A percentile compares a stretch with the other conserved stretches of the same genome.
phyloP scores from a whole-genome alignment of 164 flowering plant species.

The Tetracentron sinense region DNA sequence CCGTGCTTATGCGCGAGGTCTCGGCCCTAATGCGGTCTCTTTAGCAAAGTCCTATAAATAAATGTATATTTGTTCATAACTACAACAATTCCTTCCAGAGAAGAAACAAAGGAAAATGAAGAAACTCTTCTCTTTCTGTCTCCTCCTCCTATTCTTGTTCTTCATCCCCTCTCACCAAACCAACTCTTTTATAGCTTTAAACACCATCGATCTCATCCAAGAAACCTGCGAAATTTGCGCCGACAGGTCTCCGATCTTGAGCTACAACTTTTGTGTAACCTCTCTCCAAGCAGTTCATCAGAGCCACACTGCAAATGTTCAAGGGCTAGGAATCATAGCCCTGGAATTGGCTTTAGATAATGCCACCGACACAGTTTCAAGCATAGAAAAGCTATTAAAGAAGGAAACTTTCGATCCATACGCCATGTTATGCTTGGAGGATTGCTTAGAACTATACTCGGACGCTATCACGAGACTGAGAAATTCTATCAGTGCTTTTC shows the following conservation, averaged over 20 bases:
- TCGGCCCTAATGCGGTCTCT: too few species aligned
- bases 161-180: conserved; percentile 5
- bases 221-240: conserved; percentile 34
- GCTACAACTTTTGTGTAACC: conserved; percentile 25
- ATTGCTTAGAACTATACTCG: conserved; percentile 37
- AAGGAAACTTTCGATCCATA: conserved; percentile 6
- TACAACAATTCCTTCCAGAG: too few species aligned
- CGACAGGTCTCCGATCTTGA: conserved; percentile 7
- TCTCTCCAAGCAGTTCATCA: conserved; percentile 24
- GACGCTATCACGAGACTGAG: conserved; percentile 19
- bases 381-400: conserved; percentile 16
- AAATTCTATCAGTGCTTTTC: conserved; percentile 21
- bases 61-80: too few species aligned
- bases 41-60: too few species aligned
- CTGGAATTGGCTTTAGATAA: conserved; percentile 35
- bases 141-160: conserved; percentile 7
- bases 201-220: conserved; percentile 18
- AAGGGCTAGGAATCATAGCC: conserved; percentile 33
- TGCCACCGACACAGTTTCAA: conserved; percentile 26
- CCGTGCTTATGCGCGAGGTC: too few species aligned
- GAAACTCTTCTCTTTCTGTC: not conserved
- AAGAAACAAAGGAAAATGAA: conserved; percentile 1
- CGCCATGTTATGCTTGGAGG: conserved; percentile 18
- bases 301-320: conserved; percentile 27
- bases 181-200: not conserved